These are phyloP conservation scores for Melampsora americana DNA, from an alignment of 1,284 basidiomycete genomes.

Conservation along the genomic window DNA sequence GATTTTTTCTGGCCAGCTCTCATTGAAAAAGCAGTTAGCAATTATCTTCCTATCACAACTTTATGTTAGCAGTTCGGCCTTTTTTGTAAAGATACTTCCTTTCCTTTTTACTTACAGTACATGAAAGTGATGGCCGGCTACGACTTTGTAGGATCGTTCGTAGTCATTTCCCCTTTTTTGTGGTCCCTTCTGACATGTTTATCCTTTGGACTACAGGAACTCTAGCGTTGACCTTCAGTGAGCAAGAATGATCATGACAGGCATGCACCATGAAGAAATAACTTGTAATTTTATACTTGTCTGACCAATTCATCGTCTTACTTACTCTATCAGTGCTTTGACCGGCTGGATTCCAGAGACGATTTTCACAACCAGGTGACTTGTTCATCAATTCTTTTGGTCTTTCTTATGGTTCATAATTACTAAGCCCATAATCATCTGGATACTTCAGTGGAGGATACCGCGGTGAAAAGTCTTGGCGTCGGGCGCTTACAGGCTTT, in stretches of 20 bases:
- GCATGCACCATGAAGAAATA: background rate
- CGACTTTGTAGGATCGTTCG: constrained; percentile 42
- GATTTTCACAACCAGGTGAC: constrained; percentile 24
- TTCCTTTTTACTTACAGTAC: constrained; percentile 15
- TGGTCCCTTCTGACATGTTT: background rate
- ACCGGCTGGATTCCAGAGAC: constrained; percentile 42
- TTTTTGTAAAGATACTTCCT: background rate
- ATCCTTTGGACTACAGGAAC: constrained; percentile 15
- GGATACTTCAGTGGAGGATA: constrained; percentile 13
- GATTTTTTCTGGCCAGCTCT: constrained; percentile 32
- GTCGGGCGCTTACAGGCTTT: constrained; percentile 21
- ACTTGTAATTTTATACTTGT: background rate
- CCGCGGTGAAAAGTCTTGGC: constrained; percentile 36
- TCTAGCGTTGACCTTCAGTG: constrained; percentile 42
- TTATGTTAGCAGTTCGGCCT: background rate
- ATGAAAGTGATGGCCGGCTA: constrained; percentile 43
- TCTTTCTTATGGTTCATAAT: background rate
- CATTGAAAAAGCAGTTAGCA: constrained; percentile 38
- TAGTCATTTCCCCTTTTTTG: background rate
- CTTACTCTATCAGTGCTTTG: constrained; percentile 25
- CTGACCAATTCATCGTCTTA: background rate
- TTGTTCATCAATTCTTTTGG: background rate
- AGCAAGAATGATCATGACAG: background rate
- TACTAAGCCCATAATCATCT: background rate
- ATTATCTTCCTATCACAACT: background rate